Base-by-base conservation (phyloP, 1,284 basidiomycete genomes). In the Ustilago cynodontis region DNA sequence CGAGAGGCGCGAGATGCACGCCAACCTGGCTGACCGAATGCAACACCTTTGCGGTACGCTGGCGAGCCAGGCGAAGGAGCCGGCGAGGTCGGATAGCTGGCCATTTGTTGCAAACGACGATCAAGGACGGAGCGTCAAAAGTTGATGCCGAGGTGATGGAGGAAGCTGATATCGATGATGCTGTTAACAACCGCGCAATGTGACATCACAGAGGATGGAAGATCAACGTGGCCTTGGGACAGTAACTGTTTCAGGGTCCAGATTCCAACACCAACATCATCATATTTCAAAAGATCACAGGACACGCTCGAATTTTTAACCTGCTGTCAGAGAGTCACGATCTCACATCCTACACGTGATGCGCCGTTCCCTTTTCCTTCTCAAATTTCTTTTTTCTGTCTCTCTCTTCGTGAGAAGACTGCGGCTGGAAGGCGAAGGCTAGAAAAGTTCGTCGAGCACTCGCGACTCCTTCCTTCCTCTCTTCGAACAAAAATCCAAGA, bases 401-500 rank as follows among this genome's bases (percentile, higher is more conserved):
- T 49, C 41, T 43, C n/a, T 10, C 8, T 20, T 6, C n/a, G 20
- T 8, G 47, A 5, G 22, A 39, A 41, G 50, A 14, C 22, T 31
- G 35, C 28, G 28, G 4, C 41, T 43, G 20, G 13, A 50, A 56
- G 51, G n/a, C 4, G n/a, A 51, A 35, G 7, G 35, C 39, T 66
- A 74, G 62, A 74, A 74, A 65, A 74, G 59, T 35, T 59, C 14
- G 39, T 26, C 45, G 10, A 43, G 18, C 7, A 10, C 18, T 1
- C 6, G 28, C 67, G 39, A 51, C 62, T 53, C 11, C 60, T 69
- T 74, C 39, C 72, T 70, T 72, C 41, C 49, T 69, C 59, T 69
- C 72, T 70, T 76, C 62, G 72, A 78, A 76, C 72, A 76, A 78
- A 78, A 55, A 78, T 76, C 77, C 72, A 76, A 65, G 77, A 72